Evolutionary conservation across 2,329 filamentous ascomycete genomes (phyloP).

Genomic region (Cercospora janseana): DNA sequence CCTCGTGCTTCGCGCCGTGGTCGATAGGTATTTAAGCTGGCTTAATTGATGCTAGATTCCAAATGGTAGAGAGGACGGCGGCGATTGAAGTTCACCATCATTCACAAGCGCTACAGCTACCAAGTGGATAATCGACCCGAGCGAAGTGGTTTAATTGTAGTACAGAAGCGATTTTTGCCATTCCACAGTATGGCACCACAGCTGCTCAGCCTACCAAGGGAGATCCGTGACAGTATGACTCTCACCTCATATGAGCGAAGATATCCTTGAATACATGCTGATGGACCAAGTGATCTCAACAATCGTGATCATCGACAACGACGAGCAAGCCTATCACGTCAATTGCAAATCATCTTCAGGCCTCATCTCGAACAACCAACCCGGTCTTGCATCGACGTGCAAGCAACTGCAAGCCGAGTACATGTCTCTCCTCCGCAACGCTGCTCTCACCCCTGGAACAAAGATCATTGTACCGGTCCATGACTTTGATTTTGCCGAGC

Average conservation of each 20-base stretch:
- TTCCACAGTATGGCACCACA: conserved; percentile 19
- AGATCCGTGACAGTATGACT: conserved; percentile 24
- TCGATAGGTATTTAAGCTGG: conserved; percentile 10
- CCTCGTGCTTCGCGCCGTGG: conserved; percentile 8
- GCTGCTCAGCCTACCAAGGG: conserved; percentile 24
- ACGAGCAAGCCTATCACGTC: conserved; percentile 23
- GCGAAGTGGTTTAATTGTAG: too few relatives aligned
- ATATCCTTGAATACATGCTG: background rate
- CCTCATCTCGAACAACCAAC: background rate
- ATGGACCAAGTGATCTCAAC: conserved; percentile 21
- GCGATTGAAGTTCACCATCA: background rate
- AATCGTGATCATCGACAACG: conserved; percentile 19
- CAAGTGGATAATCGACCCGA: background rate
- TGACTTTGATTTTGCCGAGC: conserved; percentile 23
- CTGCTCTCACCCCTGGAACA: conserved; percentile 22
- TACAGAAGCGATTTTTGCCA: background rate
- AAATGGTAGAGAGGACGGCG: background rate
- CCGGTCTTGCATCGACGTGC: conserved; percentile 17
- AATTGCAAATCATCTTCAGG: conserved; percentile 3
- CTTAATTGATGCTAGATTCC: background rate
- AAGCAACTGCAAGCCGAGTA: conserved; percentile 24
- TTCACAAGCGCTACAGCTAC: background rate
- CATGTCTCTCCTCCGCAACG: conserved; percentile 18
- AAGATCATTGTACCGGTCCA: conserved; percentile 19
- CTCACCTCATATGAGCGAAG: background rate